Evolutionary conservation across 805 yeast species (phyloP), one percentile per base, ranked within the genome.

Genomic region (Zygosaccharomyces siamensis): DNA sequence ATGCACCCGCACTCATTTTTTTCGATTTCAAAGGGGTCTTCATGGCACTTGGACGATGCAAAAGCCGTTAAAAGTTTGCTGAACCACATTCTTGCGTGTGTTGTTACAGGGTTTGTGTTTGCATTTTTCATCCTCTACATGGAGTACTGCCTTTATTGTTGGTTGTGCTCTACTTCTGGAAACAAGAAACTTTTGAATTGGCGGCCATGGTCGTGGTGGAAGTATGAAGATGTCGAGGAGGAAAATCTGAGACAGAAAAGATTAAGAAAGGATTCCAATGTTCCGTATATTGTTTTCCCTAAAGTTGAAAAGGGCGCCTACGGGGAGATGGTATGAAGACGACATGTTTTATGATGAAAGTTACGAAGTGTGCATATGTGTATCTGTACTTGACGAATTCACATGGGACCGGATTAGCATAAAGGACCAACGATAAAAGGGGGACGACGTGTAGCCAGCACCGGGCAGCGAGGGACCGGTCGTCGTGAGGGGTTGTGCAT

Each of bases 1-100:
- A 71, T 77, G 50, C 76, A 75, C 52, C 61, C 74, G 1, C 70
- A 75, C 55, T 77, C 89, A 0, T 86, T 86, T 63, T 89, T 90
- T 67, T 74, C 80, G 35, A 83, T 87, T 47, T 73, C 88, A 0
- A 78, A 79, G 47, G 97, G 97, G 40, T 86, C 95, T 0, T 86
- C 95, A 23, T 90, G 97, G 97, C 97, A 90, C 68, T 70, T 80
- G 60, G 88, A 83, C 55, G 97, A 90, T 66, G 96, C 97, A 8
- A 75, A 80, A 46, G 79, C 87, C 62, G 80, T 89, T 67, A 81
- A 86, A 61, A 70, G 78, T 7, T 69, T 89, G 68, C 89, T 87
- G 14, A 75, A 79, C 54, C 96, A 90, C 66, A 79, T 90, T 55
- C 74, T 80, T 12, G 68, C 84, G 35, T 84, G 89, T 24, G 86